Evolutionary conservation across 331 rosid species (phyloP).

Genomic region (Quercus lobata): DNA sequence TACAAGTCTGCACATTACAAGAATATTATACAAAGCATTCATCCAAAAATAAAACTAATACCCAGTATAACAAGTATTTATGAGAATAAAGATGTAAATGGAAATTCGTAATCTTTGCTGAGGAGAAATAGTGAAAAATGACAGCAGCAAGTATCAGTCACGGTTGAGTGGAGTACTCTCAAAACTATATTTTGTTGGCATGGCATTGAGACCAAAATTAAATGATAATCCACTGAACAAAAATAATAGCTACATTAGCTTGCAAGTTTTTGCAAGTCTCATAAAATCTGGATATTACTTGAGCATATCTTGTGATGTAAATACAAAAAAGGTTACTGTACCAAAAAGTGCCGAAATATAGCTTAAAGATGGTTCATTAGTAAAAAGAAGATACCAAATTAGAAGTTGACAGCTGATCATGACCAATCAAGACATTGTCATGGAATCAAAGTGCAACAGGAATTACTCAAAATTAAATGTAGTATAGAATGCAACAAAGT

Average conservation of each 20-base stretch:
- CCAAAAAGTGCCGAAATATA: neutral
- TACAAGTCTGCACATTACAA: conserved; percentile 53
- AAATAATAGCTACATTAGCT: neutral
- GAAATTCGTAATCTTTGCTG: neutral
- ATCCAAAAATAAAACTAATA: too few relatives aligned
- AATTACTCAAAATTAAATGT: neutral
- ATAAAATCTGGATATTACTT: neutral
- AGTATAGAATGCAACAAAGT: neutral
- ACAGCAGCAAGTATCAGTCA: neutral
- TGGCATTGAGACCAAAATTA: neutral
- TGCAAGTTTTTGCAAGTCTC: neutral
- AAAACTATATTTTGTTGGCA: neutral
- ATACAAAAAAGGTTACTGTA: neutral
- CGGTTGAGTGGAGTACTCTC: neutral
- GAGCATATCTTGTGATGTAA: neutral
- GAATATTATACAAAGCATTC: neutral
- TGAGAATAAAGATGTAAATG: neutral
- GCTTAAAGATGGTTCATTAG: neutral
- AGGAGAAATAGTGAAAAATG: neutral
- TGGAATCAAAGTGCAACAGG: neutral
- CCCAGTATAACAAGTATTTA: neutral
- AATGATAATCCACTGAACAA: neutral
- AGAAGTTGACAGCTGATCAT: neutral
- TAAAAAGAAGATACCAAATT: neutral
- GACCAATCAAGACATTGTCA: neutral